Conservation (phyloP, 192 early-diverging fungal species). For the Coemansia sp. region DNA sequence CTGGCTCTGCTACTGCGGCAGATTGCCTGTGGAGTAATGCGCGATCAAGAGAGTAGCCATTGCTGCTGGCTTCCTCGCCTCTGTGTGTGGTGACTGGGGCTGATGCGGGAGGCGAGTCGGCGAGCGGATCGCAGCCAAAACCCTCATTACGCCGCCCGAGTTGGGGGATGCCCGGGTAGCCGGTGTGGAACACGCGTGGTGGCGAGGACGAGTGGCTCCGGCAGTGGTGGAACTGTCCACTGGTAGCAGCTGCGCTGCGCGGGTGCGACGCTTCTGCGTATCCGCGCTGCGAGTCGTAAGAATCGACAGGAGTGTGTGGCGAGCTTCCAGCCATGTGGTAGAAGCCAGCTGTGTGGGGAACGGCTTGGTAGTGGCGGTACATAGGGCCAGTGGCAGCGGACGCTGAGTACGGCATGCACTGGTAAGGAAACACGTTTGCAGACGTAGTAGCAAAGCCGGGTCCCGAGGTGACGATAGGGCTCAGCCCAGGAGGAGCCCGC, state of each 20-base stretch:
- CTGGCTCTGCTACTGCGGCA: not conserved
- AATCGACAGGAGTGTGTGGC: conserved; percentile 5
- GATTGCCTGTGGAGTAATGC: not conserved
- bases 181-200: conserved; percentile 11
- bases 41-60: conserved; percentile 1
- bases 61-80: not conserved
- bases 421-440: conserved; percentile 21
- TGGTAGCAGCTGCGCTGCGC: conserved; percentile 10
- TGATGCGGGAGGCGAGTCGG: not conserved
- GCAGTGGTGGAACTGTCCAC: conserved; percentile 13
- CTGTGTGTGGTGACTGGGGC: conserved; percentile 1
- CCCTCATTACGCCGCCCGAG: not conserved
- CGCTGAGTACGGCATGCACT: conserved; percentile 35
- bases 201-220: conserved; percentile 39
- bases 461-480: conserved; percentile 39
- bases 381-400: conserved; percentile 22
- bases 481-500: conserved; percentile 48
- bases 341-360: not conserved
- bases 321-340: not conserved
- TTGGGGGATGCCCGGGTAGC: not conserved
- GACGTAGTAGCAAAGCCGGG: conserved; percentile 39
- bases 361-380: conserved; percentile 4
- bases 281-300: conserved; percentile 3
- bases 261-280: conserved; percentile 6
- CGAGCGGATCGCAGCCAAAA: not conserved